These are phyloP conservation scores for Mycena galopus DNA, from an alignment of 768 basidiomycete genomes.

Conservation along the genomic window DNA sequence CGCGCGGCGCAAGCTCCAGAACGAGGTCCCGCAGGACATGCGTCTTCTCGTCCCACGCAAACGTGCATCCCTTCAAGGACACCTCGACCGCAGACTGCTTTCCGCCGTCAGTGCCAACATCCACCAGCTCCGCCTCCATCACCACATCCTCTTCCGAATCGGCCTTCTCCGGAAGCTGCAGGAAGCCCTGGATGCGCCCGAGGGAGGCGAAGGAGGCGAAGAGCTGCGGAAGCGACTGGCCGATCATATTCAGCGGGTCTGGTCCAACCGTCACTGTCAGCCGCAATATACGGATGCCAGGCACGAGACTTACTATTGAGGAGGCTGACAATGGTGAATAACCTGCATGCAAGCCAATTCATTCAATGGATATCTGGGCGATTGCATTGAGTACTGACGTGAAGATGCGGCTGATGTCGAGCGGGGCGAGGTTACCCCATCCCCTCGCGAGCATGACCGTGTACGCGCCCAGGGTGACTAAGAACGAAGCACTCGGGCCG, in stretches of 20 bases:
- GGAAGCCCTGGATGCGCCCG: conserved; percentile 23
- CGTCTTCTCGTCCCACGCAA: conserved; percentile 27
- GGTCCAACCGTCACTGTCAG: neutral
- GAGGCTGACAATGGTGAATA: conserved; percentile 13
- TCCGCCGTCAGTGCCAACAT: neutral
- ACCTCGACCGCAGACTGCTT: conserved; percentile 11
- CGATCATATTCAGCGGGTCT: conserved; percentile 19
- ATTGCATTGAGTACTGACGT: too few species aligned
- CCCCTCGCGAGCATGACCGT: conserved; percentile 5
- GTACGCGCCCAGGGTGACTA: conserved; percentile 25
- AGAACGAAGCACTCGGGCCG: conserved; percentile 13
- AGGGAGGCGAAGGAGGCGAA: conserved; percentile 26
- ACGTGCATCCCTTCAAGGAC: conserved; percentile 17
- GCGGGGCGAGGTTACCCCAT: conserved; percentile 11
- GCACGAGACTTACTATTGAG: neutral
- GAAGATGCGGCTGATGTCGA: conserved; percentile 27
- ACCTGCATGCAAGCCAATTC: neutral
- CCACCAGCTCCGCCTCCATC: conserved; percentile 3
- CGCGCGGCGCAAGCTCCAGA: conserved; percentile 17
- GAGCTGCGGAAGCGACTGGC: conserved; percentile 6
- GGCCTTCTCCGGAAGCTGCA: conserved; percentile 30
- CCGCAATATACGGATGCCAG: neutral
- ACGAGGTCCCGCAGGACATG: conserved; percentile 9
- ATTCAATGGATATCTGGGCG: too few species aligned
- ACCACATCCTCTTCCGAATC: neutral